Conservation (phyloP, 345 rosid genomes). For the Eucalyptus tenuipes region DNA sequence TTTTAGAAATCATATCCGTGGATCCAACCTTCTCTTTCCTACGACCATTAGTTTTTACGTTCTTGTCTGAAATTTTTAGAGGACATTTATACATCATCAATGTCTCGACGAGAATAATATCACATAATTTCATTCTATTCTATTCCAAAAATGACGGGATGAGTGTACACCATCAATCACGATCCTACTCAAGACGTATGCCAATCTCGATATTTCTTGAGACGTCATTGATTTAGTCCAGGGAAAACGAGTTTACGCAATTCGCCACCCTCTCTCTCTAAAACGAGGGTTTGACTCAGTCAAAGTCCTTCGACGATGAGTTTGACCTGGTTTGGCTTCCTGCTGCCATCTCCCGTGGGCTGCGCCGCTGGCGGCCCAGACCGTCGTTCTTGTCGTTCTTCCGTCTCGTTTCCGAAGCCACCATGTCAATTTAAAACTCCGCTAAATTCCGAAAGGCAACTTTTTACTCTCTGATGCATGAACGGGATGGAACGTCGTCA, state of each 20-base stretch:
- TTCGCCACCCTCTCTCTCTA: neutral
- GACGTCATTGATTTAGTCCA: neutral
- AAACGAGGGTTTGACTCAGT: neutral
- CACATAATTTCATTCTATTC: neutral
- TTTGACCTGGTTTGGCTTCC: neutral
- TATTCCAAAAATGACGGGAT: neutral
- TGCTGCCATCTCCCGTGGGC: neutral
- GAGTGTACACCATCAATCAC: neutral
- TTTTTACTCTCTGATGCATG: neutral
- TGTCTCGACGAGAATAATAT: neutral
- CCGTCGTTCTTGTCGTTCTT: neutral
- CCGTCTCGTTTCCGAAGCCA: neutral
- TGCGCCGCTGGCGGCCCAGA: neutral
- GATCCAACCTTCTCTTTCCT: neutral
- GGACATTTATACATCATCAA: neutral
- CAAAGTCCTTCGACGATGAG: neutral
- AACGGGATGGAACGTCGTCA: neutral
- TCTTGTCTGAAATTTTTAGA: neutral
- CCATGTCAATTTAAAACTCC: neutral
- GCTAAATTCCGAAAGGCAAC: neutral
- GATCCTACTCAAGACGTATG: neutral
- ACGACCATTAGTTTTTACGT: neutral
- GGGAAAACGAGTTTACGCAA: neutral
- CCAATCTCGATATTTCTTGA: neutral
- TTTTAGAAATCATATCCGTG: neutral